A percentile compares a stretch with the other conserved stretches of the same genome.
These are phyloP conservation scores for Anthracocystis walkeri DNA, from an alignment of 1,284 basidiomycete genomes.

Conservation along the genomic window DNA sequence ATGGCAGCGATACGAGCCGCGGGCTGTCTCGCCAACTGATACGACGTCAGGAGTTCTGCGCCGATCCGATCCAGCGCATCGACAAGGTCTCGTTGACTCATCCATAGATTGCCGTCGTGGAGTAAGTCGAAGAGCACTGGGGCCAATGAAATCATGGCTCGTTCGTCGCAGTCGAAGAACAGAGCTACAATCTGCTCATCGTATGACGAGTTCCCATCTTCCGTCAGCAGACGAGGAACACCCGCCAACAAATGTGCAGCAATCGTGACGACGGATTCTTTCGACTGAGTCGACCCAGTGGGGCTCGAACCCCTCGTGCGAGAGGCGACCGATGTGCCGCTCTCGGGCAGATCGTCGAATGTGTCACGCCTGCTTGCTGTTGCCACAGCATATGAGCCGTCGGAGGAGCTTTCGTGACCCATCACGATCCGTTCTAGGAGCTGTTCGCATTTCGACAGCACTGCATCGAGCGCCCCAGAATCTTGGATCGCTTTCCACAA, in stretches of 20 bases:
- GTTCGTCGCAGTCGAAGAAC: conserved; percentile 32
- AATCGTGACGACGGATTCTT: conserved; percentile 11
- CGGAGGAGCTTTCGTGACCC: conserved; percentile 11
- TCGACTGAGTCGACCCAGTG: not conserved
- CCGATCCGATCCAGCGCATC: conserved; percentile 45
- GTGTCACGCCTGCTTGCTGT: conserved; percentile 9
- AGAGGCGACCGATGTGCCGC: conserved; percentile 4
- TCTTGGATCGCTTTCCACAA: conserved; percentile 32
- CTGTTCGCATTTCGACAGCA: conserved; percentile 22
- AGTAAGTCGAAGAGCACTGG: conserved; percentile 30
- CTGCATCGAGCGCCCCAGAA: conserved; percentile 8
- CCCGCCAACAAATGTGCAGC: conserved; percentile 16
- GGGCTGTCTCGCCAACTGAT: conserved; percentile 24
- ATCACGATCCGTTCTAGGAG: conserved; percentile 18
- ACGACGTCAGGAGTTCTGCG: conserved; percentile 34
- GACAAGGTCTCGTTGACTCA: conserved; percentile 36
- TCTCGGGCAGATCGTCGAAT: conserved; percentile 35
- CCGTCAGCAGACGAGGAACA: conserved; percentile 26
- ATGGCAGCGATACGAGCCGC: conserved; percentile 27
- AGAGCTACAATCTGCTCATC: conserved; percentile 26
- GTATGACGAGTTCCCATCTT: conserved; percentile 8
- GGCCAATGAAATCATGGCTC: conserved; percentile 10
- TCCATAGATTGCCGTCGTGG: conserved; percentile 19
- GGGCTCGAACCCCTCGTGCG: not conserved
- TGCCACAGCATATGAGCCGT: conserved; percentile 1